Conservation (phyloP, 371 early-diverging fungal species). For the Funneliformis caledonium region DNA sequence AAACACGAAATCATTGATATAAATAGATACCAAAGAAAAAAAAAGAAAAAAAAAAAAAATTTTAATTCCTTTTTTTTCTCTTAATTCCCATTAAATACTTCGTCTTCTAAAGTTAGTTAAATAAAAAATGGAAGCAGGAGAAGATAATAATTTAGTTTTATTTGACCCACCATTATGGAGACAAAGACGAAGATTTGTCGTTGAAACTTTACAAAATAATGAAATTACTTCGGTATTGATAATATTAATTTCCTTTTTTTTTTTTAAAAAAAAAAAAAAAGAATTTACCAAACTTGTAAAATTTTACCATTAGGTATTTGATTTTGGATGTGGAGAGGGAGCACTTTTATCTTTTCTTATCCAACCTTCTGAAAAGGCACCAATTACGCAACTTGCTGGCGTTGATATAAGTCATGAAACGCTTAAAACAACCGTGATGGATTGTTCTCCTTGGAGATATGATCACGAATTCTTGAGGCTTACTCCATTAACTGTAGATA, state of each 20-base stretch:
- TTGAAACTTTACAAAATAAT: conserved; percentile 50
- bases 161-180: conserved; percentile 71
- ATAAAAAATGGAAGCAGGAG: not conserved
- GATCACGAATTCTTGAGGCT: conserved; percentile 57
- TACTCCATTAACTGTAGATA: conserved; percentile 54
- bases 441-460: conserved; percentile 57
- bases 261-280: not conserved
- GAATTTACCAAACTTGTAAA: too few species aligned
- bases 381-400: conserved; percentile 60
- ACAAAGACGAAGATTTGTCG: conserved; percentile 63
- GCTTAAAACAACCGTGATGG: conserved; percentile 52
- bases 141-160: not conserved
- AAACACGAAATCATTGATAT: too few species aligned
- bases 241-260: not conserved
- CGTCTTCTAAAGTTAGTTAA: not conserved
- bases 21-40: too few species aligned
- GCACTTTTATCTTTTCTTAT: conserved; percentile 62
- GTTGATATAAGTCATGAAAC: conserved; percentile 59
- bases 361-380: conserved; percentile 50
- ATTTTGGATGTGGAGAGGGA: conserved; percentile 82
- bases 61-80: too few species aligned
- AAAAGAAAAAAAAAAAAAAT: too few species aligned
- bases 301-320: conserved; percentile 56
- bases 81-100: not conserved
- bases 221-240: conserved; percentile 50